A percentile compares a stretch with the other conserved stretches of the same genome.
These are phyloP conservation scores for Penicillium corylophilum DNA, from an alignment of 2,329 filamentous ascomycete species.

Conservation along the genomic window DNA sequence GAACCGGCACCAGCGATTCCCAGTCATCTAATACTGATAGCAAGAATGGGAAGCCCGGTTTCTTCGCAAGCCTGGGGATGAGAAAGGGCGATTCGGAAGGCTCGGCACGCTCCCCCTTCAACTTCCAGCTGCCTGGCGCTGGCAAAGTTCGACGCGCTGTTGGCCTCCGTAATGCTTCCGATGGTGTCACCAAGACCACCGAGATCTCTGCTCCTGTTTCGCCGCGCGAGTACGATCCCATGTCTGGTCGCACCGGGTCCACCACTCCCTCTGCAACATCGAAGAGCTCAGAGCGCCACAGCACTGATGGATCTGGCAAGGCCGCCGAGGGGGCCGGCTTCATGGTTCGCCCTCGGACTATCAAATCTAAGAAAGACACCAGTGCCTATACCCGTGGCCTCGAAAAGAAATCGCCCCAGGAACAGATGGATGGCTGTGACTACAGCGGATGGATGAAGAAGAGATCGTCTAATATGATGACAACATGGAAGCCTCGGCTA, in stretches of 20 bases:
- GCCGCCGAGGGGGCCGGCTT: conserved; percentile 48
- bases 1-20: conserved; percentile 37
- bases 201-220: conserved; percentile 45
- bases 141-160: conserved; percentile 59
- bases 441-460: conserved; percentile 99
- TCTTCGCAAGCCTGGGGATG: conserved; percentile 49
- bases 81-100: conserved; percentile 50
- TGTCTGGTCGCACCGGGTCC: conserved; percentile 74
- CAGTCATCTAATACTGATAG: conserved; percentile 58
- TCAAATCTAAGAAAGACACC: conserved; percentile 86
- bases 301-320: conserved; percentile 60
- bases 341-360: conserved; percentile 53
- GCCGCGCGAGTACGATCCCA: conserved; percentile 57
- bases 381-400: conserved; percentile 90
- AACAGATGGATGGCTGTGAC: conserved; percentile 83
- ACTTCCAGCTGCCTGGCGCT: conserved; percentile 53
- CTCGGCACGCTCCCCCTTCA: conserved; percentile 48
- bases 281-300: conserved; percentile 77
- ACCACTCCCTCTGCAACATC: conserved; percentile 62
- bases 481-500: conserved; percentile 95
- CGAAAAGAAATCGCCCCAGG: conserved; percentile 73
- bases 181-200: conserved; percentile 60
- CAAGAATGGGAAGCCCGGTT: conserved; percentile 53
- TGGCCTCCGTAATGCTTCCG: conserved; percentile 82
- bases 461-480: conserved; percentile 92